These are phyloP conservation scores for Ogataea corticis DNA, from an alignment of 805 yeast genomes.

Conservation along the genomic window DNA sequence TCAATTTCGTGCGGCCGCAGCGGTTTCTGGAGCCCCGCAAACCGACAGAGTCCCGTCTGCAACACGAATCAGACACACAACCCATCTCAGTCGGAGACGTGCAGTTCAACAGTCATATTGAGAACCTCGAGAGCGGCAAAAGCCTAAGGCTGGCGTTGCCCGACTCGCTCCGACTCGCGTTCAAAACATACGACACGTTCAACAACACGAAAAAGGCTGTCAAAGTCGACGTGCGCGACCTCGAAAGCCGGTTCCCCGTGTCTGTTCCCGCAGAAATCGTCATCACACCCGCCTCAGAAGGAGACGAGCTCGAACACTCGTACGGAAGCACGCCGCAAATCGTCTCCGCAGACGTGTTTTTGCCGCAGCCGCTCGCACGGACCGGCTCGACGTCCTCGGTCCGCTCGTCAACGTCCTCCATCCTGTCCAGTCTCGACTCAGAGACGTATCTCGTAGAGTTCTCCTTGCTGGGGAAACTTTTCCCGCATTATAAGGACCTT, in stretches of 20 bases:
- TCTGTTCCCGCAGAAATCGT: slow-evolving; percentile 15
- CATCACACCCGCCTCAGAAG: slow-evolving; percentile 14
- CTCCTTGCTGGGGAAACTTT: slow-evolving; percentile 14
- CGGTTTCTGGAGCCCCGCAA: slow-evolving; percentile 5
- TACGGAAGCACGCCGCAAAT: background rate
- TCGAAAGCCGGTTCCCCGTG: background rate
- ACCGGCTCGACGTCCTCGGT: slow-evolving; percentile 13
- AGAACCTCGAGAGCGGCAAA: slow-evolving; percentile 29
- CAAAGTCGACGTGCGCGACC: background rate
- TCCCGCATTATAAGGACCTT: slow-evolving; percentile 15
- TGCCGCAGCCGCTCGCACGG: slow-evolving; percentile 6
- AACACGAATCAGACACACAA: no score
- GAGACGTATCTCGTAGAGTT: slow-evolving; percentile 4
- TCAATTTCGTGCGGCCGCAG: slow-evolving; percentile 31
- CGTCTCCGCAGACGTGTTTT: slow-evolving; percentile 1
- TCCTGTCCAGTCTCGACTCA: slow-evolving; percentile 12
- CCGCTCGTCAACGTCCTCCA: slow-evolving; percentile 13
- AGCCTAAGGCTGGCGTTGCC: slow-evolving; percentile 31
- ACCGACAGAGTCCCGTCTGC: no score
- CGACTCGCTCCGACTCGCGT: slow-evolving; percentile 34
- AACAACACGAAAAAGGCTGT: slow-evolving; percentile 5
- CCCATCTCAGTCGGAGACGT: slow-evolving; percentile 11
- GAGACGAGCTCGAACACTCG: background rate
- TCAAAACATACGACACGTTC: slow-evolving; percentile 21
- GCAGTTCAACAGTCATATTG: slow-evolving; percentile 26